Percentiles rank a stretch among this genome's conserved stretches.
phyloP scores from a whole-genome alignment of 805 yeast species.

The Zygotorulaspora chibaensis region DNA sequence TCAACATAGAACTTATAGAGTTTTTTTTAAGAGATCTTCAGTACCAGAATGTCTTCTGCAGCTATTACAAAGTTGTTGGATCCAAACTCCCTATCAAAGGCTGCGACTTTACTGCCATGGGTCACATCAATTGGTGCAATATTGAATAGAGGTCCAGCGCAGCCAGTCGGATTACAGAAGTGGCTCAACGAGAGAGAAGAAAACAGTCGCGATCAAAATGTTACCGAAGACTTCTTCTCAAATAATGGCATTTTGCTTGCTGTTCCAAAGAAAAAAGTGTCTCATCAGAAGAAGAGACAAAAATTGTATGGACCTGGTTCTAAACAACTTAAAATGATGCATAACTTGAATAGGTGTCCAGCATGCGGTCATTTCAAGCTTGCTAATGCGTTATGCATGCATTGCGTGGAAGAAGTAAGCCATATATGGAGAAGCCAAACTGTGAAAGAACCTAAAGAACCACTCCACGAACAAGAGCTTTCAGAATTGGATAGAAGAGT shows the following conservation, averaged over 20 bases:
- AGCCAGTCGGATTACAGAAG: conserved; percentile 8
- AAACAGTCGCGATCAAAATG: neutral
- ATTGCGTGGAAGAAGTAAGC: conserved; percentile 80
- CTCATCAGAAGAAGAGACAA: conserved; percentile 80
- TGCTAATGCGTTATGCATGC: conserved; percentile 87
- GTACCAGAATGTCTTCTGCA: neutral
- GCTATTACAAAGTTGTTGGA: neutral
- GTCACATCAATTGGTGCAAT: conserved; percentile 1
- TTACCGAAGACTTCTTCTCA: conserved; percentile 37
- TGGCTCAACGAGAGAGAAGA: neutral
- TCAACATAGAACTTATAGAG: no score
- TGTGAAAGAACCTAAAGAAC: conserved; percentile 23
- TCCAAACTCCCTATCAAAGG: neutral
- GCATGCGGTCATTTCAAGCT: conserved; percentile 92
- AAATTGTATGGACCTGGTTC: conserved; percentile 78
- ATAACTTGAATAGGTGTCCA: conserved; percentile 84
- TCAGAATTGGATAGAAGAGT: conserved; percentile 60
- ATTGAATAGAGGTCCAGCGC: conserved; percentile 4
- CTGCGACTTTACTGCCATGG: conserved; percentile 5
- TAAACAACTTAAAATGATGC: conserved; percentile 71
- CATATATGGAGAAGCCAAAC: conserved; percentile 56
- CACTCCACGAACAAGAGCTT: conserved; percentile 34
- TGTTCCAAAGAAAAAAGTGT: conserved; percentile 90
- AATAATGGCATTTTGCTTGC: conserved; percentile 79
- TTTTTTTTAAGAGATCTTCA: no score